phyloP scores from a whole-genome alignment of 495 filamentous ascomycete genomes.

The Aspergillus cavernicola region DNA sequence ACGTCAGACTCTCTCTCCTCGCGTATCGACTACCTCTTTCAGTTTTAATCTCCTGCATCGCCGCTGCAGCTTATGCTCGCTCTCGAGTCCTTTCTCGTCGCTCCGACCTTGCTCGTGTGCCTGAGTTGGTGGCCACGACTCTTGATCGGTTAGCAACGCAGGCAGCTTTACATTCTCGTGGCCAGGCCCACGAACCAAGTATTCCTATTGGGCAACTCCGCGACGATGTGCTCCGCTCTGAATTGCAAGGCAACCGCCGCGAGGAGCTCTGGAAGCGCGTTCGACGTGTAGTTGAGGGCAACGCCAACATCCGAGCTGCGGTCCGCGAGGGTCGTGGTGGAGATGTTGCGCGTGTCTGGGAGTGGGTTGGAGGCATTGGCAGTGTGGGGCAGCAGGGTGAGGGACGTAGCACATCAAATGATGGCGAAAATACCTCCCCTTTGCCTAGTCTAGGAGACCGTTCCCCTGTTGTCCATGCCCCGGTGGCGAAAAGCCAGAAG shows the following conservation, averaged over 20 bases:
- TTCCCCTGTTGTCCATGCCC: conserved; percentile 29
- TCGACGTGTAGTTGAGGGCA: conserved; percentile 78
- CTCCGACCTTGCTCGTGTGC: conserved; percentile 65
- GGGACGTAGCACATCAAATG: conserved; percentile 35
- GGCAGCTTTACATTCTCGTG: conserved; percentile 69
- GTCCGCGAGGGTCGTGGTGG: conserved; percentile 79
- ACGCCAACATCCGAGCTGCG: conserved; percentile 84
- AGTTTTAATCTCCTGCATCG: conserved; percentile 54
- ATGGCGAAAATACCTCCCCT: conserved; percentile 43
- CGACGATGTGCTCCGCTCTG: conserved; percentile 82
- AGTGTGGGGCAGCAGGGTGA: conserved; percentile 39
- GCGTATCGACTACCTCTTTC: conserved; percentile 93
- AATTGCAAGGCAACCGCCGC: conserved; percentile 69
- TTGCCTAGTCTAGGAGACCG: conserved; percentile 30
- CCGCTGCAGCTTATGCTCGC: conserved; percentile 53
- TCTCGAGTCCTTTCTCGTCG: conserved; percentile 52
- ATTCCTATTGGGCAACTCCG: conserved; percentile 83
- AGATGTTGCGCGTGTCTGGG: conserved; percentile 87
- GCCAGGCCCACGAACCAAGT: conserved; percentile 63
- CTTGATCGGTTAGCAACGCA: conserved; percentile 79
- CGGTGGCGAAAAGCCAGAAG: conserved; percentile 24
- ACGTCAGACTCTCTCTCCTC: conserved; percentile 86
- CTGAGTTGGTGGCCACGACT: conserved; percentile 73
- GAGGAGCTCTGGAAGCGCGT: conserved; percentile 81
- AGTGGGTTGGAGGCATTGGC: conserved; percentile 80